Conservation (phyloP, 495 filamentous ascomycete genomes). For the Podospora fimiseda region DNA sequence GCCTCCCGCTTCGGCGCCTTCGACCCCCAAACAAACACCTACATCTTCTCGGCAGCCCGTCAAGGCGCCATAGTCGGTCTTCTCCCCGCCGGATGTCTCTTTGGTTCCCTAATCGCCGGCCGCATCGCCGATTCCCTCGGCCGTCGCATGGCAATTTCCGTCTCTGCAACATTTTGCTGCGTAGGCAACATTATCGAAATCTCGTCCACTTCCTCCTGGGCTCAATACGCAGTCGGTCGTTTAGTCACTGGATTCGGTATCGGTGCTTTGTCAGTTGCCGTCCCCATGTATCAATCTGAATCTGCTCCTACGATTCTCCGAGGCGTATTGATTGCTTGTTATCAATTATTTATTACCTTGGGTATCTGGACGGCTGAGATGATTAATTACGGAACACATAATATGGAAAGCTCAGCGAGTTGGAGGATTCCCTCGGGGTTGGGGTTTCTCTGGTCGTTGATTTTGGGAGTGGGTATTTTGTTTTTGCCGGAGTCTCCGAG, state of each 20-base stretch:
- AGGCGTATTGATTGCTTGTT: conserved; percentile 61
- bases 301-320: conserved; percentile 60
- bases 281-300: conserved; percentile 71
- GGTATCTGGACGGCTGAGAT: conserved; percentile 79
- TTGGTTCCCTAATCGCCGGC: conserved; percentile 61
- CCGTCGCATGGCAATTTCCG: conserved; percentile 42
- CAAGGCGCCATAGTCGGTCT: conserved; percentile 51
- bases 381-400: conserved; percentile 71
- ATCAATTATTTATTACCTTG: conserved; percentile 83
- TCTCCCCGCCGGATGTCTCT: conserved; percentile 61
- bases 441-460: conserved; percentile 67
- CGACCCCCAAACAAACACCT: conserved; percentile 20
- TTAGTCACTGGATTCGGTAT: conserved; percentile 63
- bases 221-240: conserved; percentile 49
- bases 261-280: conserved; percentile 61
- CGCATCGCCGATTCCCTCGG: conserved; percentile 45
- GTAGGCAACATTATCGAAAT: conserved; percentile 64
- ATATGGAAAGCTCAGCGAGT: conserved; percentile 45
- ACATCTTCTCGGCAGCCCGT: conserved; percentile 41
- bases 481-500: conserved; percentile 70
- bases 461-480: conserved; percentile 64
- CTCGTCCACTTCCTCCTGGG: conserved; percentile 46
- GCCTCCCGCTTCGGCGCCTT: conserved; percentile 41
- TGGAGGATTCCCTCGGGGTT: conserved; percentile 82
- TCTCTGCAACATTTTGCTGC: conserved; percentile 57